phyloP scores from a whole-genome alignment of 495 filamentous ascomycete species.

The Penicillium flavigenum region DNA sequence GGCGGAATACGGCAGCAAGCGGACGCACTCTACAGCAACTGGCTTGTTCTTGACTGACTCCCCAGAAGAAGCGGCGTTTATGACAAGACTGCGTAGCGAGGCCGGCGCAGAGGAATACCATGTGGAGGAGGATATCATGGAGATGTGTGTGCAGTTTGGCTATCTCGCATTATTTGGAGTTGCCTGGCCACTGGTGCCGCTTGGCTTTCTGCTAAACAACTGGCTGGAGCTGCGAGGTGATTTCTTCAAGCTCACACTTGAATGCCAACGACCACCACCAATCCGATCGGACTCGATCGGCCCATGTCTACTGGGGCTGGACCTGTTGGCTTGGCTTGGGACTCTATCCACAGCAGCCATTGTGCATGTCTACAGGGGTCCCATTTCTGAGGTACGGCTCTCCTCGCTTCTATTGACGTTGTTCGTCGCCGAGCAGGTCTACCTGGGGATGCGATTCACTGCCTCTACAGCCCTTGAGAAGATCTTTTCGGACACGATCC shows the following conservation, averaged over 20 bases:
- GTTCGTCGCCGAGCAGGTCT: constrained; percentile 79
- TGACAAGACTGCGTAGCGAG: constrained; percentile 76
- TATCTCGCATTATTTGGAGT: constrained; percentile 90
- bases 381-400: constrained; percentile 58
- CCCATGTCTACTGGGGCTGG: constrained; percentile 80
- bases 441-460: constrained; percentile 64
- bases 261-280: constrained; percentile 85
- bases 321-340: constrained; percentile 88
- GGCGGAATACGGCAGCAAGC: constrained; percentile 16
- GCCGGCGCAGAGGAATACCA: constrained; percentile 81
- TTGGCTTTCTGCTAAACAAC: constrained; percentile 89
- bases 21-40: constrained; percentile 30
- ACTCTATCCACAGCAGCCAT: constrained; percentile 80
- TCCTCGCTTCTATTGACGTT: constrained; percentile 78
- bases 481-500: constrained; percentile 73
- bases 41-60: constrained; percentile 46
- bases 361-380: constrained; percentile 77
- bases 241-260: constrained; percentile 85
- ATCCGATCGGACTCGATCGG: constrained; percentile 90
- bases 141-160: constrained; percentile 54
- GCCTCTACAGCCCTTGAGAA: constrained; percentile 67
- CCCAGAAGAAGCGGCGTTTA: constrained; percentile 70
- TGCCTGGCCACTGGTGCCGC: constrained; percentile 83
- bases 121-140: constrained; percentile 54
- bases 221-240: constrained; percentile 93